A percentile compares a stretch with the other conserved stretches of the same genome.
Conservation (phyloP, 2,329 filamentous ascomycete species). For the Diaporthe nobilis region DNA sequence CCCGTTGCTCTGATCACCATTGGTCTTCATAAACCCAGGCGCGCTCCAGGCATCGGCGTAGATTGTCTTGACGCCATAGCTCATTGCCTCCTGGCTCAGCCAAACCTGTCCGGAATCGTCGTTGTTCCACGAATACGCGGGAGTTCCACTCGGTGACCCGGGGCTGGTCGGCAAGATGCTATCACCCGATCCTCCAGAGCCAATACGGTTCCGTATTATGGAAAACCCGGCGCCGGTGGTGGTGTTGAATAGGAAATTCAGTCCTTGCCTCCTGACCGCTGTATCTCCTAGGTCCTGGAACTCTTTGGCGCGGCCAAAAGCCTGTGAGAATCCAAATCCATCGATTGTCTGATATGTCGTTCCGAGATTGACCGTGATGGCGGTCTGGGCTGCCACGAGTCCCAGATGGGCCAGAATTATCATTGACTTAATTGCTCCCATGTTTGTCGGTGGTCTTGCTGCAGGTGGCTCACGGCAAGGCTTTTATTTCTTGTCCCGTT, state of each 20-base stretch:
- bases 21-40: constrained; percentile 67
- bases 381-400: constrained; percentile 42
- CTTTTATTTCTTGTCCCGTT: background rate
- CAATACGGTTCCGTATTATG: constrained; percentile 65
- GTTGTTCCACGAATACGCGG: constrained; percentile 53
- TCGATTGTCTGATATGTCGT: constrained; percentile 56
- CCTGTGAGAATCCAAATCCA: constrained; percentile 64
- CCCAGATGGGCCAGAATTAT: background rate
- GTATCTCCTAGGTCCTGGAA: constrained; percentile 52
- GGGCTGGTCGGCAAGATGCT: constrained; percentile 52
- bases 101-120: constrained; percentile 58
- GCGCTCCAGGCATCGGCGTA: constrained; percentile 67
- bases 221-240: constrained; percentile 62
- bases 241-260: constrained; percentile 62
- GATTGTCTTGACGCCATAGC: constrained; percentile 56
- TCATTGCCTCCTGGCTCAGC: constrained; percentile 55
- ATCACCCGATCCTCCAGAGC: constrained; percentile 47
- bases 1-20: constrained; percentile 58
- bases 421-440: background rate
- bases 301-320: constrained; percentile 60
- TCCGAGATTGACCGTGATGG: constrained; percentile 48
- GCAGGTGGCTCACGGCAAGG: too few species aligned
- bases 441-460: background rate
- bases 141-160: constrained; percentile 47
- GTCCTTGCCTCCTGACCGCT: constrained; percentile 51